A percentile compares a stretch with the other conserved stretches of the same genome.
Evolutionary conservation across 176 grass and related monocot species (phyloP).

Genomic region (Poa pratensis): DNA sequence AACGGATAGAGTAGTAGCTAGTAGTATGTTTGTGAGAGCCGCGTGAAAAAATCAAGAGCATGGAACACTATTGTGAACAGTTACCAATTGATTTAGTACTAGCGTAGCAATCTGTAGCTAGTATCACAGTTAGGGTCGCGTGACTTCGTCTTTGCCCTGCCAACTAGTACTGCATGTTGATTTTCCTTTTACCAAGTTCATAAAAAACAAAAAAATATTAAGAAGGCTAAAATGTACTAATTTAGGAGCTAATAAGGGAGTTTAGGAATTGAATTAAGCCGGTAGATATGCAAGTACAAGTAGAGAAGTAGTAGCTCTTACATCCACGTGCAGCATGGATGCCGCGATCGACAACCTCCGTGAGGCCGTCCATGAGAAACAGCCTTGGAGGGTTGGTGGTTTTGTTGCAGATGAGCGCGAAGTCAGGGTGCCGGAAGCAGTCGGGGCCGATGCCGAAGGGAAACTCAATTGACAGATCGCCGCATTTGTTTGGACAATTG

Average conservation of each 20-base stretch:
- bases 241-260: neutral
- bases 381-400: constrained; percentile 6
- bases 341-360: neutral
- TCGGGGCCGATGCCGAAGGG: constrained; percentile 37
- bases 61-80: no score
- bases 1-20: no score
- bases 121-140: no score
- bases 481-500: constrained; percentile 26
- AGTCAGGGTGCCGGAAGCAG: constrained; percentile 27
- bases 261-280: neutral
- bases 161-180: no score
- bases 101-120: no score
- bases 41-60: no score
- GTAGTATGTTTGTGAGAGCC: no score
- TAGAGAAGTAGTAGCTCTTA: neutral
- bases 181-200: no score
- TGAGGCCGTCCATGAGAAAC: constrained; percentile 9
- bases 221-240: neutral
- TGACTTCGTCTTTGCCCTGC: no score
- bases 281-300: neutral
- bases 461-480: neutral
- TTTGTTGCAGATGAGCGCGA: constrained; percentile 46
- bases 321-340: accelerated
- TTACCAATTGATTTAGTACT: no score
- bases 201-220: no score